Percentiles rank a stretch among this genome's conserved stretches.
Evolutionary conservation across 805 yeast species (phyloP).

Genomic region (Kodamaea kakaduensis): DNA sequence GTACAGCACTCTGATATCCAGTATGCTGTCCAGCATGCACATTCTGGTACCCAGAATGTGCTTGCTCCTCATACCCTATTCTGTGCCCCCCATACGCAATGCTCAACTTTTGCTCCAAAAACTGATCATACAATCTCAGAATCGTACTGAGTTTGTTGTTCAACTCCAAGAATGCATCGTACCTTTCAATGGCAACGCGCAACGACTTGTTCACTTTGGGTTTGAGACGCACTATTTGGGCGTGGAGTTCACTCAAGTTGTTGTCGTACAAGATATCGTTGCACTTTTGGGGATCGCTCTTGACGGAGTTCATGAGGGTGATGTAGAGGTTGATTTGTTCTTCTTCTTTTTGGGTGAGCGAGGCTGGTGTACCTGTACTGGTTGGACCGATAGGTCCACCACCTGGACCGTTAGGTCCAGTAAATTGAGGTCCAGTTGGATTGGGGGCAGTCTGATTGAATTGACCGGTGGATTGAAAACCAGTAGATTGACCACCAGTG

Average conservation of each 20-base stretch:
- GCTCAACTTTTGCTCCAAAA: conserved; percentile 51
- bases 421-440: not conserved
- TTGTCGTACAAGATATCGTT: conserved; percentile 41
- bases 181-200: conserved; percentile 52
- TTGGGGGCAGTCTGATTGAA: too few relatives aligned
- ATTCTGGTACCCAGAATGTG: not conserved
- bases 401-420: not conserved
- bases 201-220: conserved; percentile 67
- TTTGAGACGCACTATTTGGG: conserved; percentile 54
- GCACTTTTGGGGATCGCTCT: conserved; percentile 43
- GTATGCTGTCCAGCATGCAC: not conserved
- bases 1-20: not conserved
- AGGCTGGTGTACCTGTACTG: conserved; percentile 1
- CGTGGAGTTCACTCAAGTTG: conserved; percentile 54
- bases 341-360: conserved; percentile 49
- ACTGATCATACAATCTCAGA: conserved; percentile 68
- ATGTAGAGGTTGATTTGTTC: conserved; percentile 66
- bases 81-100: conserved; percentile 34
- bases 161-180: conserved; percentile 66
- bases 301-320: conserved; percentile 53
- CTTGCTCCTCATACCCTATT: not conserved
- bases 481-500: too few relatives aligned
- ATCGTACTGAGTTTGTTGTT: conserved; percentile 76
- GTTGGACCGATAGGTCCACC: not conserved
- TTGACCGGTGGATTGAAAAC: too few relatives aligned